These are phyloP conservation scores for Pseudogymnoascus sp. DNA, from an alignment of 2,329 filamentous ascomycete species.

Conservation along the genomic window DNA sequence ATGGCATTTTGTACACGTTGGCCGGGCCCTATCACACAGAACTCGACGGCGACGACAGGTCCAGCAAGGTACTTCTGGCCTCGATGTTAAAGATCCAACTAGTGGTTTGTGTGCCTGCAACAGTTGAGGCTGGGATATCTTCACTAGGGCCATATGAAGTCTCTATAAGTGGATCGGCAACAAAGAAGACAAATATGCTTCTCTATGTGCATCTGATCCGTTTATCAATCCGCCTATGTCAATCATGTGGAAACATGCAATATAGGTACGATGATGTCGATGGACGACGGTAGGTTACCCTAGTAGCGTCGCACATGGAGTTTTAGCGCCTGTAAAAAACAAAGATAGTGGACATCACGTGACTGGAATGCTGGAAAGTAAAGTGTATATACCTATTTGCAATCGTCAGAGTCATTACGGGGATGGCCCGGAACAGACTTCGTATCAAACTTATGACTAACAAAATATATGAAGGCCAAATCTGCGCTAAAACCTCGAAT, in stretches of 20 bases:
- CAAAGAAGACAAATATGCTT: not conserved
- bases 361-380: not conserved
- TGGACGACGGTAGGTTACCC: not conserved
- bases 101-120: not conserved
- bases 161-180: not conserved
- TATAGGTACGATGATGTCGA: not conserved
- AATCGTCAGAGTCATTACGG: not conserved
- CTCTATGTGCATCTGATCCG: not conserved
- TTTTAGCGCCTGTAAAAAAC: not conserved
- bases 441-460: not conserved
- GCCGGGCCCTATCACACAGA: constrained; percentile 19
- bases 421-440: not conserved
- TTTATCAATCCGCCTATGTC: not conserved
- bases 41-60: constrained; percentile 22
- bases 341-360: not conserved
- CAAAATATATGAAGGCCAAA: not conserved
- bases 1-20: constrained; percentile 18
- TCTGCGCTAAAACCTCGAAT: not conserved
- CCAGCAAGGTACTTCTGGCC: constrained; percentile 13
- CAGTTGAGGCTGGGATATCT: not conserved
- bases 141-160: not conserved
- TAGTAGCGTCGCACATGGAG: not conserved
- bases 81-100: not conserved
- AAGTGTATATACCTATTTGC: not conserved
- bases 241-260: not conserved